Evolutionary conservation across 768 basidiomycete genomes (phyloP).

Genomic region (Auricularia auricula-judae): DNA sequence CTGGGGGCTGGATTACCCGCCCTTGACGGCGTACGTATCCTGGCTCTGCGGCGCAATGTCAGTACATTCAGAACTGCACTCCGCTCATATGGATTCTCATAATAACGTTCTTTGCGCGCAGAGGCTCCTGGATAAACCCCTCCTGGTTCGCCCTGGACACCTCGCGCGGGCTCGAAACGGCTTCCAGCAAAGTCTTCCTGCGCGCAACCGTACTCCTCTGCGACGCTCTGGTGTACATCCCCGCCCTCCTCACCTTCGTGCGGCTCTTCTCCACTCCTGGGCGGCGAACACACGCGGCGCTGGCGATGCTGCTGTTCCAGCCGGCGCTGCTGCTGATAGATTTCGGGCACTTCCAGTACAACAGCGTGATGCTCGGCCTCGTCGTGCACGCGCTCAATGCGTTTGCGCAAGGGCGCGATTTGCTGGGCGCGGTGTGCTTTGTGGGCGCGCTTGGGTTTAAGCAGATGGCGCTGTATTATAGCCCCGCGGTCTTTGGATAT

Average conservation of each 20-base stretch:
- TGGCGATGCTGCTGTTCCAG: slow-evolving; percentile 66
- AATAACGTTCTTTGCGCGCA: slow-evolving; percentile 14
- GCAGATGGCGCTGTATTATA: slow-evolving; percentile 94
- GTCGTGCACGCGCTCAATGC: slow-evolving; percentile 58
- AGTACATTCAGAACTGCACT: slow-evolving; percentile 18
- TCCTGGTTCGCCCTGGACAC: slow-evolving; percentile 60
- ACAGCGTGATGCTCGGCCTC: slow-evolving; percentile 85
- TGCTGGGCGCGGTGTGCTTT: slow-evolving; percentile 68
- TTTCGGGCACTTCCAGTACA: slow-evolving; percentile 94
- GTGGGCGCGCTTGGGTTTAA: slow-evolving; percentile 85
- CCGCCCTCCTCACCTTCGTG: slow-evolving; percentile 58
- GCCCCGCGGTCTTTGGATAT: slow-evolving; percentile 85
- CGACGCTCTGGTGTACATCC: slow-evolving; percentile 66
- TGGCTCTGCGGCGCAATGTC: slow-evolving; percentile 74
- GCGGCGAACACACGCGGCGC: slow-evolving; percentile 33
- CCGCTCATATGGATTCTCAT: slow-evolving; percentile 12
- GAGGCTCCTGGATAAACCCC: slow-evolving; percentile 39
- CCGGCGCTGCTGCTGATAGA: slow-evolving; percentile 79
- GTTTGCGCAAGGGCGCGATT: slow-evolving; percentile 59
- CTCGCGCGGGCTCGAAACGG: slow-evolving; percentile 64
- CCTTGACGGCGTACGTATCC: slow-evolving; percentile 81
- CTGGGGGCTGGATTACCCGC: slow-evolving; percentile 95
- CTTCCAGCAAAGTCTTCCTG: slow-evolving; percentile 66
- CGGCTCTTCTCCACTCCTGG: slow-evolving; percentile 38
- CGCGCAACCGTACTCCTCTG: slow-evolving; percentile 57